Conservation (phyloP, 495 filamentous ascomycete genomes). For the Lophium mytilinum region DNA sequence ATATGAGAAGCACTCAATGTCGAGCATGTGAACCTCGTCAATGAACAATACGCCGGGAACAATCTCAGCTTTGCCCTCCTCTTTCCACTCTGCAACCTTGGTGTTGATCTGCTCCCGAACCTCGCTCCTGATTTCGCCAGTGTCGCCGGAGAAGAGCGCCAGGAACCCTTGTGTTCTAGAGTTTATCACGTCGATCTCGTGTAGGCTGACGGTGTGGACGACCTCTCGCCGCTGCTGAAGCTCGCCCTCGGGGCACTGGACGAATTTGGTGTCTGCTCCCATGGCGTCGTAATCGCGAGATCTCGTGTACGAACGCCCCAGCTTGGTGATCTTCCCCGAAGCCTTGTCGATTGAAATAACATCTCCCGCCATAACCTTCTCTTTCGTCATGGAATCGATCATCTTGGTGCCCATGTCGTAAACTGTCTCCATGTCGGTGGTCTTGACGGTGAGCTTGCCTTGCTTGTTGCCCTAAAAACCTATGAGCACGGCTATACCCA, state of each 20-base stretch:
- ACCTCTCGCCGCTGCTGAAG: conserved; percentile 96
- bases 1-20: conserved; percentile 98
- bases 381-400: conserved; percentile 98
- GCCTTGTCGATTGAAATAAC: conserved; percentile 98
- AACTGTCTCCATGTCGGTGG: conserved; percentile 98
- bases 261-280: conserved; percentile 96
- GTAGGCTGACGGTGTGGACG: conserved; percentile 89
- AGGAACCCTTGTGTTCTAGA: conserved; percentile 93
- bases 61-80: conserved; percentile 97
- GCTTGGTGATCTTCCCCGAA: conserved; percentile 92
- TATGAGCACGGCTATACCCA: neutral
- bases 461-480: conserved; percentile 70
- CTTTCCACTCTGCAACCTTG: conserved; percentile 97
- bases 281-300: conserved; percentile 98
- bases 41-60: conserved; percentile 97
- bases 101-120: conserved; percentile 98
- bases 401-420: conserved; percentile 99
- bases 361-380: conserved; percentile 96
- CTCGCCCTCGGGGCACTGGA: conserved; percentile 97
- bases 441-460: conserved; percentile 98
- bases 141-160: conserved; percentile 94
- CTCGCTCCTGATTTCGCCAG: conserved; percentile 94
- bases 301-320: conserved; percentile 85
- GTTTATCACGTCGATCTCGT: conserved; percentile 99
- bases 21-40: conserved; percentile 98